These are phyloP conservation scores for Plasmodium gonderi DNA, from an alignment of 169 alveolate species.

Conservation along the genomic window DNA sequence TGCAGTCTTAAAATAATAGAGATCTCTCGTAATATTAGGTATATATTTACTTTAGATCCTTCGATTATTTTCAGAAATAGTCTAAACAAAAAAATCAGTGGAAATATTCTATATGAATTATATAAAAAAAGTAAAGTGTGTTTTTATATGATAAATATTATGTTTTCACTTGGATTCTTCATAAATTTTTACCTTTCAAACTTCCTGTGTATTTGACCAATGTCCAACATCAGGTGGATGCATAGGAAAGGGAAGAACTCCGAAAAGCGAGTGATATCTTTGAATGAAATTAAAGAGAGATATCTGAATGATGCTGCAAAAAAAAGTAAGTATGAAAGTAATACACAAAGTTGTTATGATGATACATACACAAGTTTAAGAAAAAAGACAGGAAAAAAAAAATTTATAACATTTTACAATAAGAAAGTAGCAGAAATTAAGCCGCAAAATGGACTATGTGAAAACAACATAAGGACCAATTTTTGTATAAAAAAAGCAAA, in stretches of 20 bases:
- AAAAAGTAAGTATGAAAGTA: neutral
- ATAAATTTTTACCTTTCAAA: neutral
- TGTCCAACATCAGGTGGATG: slow-evolving; percentile 64
- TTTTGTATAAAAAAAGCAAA: neutral
- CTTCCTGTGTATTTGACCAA: no score
- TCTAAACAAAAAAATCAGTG: no score
- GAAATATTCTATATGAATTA: no score
- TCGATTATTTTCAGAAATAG: no score
- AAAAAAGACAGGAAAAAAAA: neutral
- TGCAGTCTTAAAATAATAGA: no score
- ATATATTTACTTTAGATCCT: no score
- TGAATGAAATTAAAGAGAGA: slow-evolving; percentile 60
- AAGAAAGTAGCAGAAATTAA: neutral
- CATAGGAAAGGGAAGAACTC: slow-evolving; percentile 44
- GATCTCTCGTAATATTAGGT: no score
- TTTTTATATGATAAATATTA: no score
- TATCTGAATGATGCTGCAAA: slow-evolving; percentile 15
- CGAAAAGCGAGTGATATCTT: slow-evolving; percentile 38
- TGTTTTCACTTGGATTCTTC: no score
- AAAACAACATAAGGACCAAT: neutral
- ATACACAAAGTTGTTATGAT: neutral
- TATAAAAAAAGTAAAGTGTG: no score
- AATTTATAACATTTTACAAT: slow-evolving; percentile 4
- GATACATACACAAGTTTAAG: neutral
- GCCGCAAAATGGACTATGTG: neutral